Conservation (phyloP, 169 alveolate genomes). For the Theileria sp. region DNA sequence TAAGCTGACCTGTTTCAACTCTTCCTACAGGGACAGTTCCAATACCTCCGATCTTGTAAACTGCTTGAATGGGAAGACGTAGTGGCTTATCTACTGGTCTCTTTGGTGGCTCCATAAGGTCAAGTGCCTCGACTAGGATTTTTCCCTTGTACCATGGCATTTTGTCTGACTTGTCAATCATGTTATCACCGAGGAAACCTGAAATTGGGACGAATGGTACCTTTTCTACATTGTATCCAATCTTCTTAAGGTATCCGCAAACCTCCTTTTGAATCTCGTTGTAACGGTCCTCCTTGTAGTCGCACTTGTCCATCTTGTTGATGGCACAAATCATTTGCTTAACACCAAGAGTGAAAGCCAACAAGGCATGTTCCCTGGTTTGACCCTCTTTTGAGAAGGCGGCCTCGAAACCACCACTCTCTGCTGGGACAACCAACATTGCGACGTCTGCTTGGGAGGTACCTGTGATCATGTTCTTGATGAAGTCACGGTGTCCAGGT, state of each 20-base stretch:
- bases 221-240: constrained; percentile 95
- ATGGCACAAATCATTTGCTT: constrained; percentile 96
- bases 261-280: constrained; percentile 95
- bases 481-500: constrained; percentile 99
- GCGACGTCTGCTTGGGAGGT: constrained; percentile 99
- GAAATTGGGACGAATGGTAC: constrained; percentile 97
- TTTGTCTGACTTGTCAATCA: constrained; percentile 92
- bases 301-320: constrained; percentile 98
- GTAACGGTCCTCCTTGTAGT: constrained; percentile 93
- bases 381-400: constrained; percentile 94
- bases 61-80: constrained; percentile 96
- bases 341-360: constrained; percentile 98
- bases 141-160: constrained; percentile 98
- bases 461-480: constrained; percentile 99
- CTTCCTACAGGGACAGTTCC: constrained; percentile 99
- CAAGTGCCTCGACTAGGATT: constrained; percentile 95
- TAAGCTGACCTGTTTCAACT: constrained; percentile 96
- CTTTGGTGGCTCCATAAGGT: constrained; percentile 94
- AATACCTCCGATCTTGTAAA: constrained; percentile 98
- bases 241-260: constrained; percentile 91
- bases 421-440: constrained; percentile 95
- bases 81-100: constrained; percentile 96
- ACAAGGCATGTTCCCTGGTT: constrained; percentile 97
- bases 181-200: constrained; percentile 97
- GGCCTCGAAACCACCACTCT: constrained; percentile 97